Conservation (phyloP, 306 rosid species). For the Purshia tridentata region DNA sequence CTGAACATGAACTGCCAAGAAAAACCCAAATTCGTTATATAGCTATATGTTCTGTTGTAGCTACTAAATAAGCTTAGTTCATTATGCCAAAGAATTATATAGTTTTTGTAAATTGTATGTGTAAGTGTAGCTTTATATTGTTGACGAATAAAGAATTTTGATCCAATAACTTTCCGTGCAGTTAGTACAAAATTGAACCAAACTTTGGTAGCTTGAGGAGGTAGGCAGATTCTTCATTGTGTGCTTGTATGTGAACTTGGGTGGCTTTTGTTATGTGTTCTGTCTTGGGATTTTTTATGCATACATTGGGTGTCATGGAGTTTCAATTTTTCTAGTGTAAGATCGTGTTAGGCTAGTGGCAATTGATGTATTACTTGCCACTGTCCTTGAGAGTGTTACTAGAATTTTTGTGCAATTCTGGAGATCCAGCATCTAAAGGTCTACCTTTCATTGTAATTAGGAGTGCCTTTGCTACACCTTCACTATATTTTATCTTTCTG, state of each 20-base stretch:
- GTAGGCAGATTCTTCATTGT: background rate
- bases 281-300: background rate
- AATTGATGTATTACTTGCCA: background rate
- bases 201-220: background rate
- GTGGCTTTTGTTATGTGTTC: background rate
- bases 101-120: background rate
- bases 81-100: background rate
- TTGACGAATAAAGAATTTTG: background rate
- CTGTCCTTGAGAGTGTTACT: background rate
- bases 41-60: background rate
- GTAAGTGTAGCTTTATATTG: background rate
- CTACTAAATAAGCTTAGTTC: background rate
- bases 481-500: background rate
- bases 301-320: background rate
- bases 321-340: background rate
- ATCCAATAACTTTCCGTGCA: background rate
- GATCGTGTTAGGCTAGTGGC: background rate
- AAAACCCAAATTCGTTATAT: background rate
- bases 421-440: background rate
- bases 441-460: background rate
- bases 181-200: background rate
- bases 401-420: background rate
- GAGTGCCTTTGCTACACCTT: background rate
- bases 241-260: background rate
- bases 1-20: slow-evolving; percentile 1